phyloP scores from a whole-genome alignment of 2,329 filamentous ascomycete genomes.

The Acrocalymma vagum region DNA sequence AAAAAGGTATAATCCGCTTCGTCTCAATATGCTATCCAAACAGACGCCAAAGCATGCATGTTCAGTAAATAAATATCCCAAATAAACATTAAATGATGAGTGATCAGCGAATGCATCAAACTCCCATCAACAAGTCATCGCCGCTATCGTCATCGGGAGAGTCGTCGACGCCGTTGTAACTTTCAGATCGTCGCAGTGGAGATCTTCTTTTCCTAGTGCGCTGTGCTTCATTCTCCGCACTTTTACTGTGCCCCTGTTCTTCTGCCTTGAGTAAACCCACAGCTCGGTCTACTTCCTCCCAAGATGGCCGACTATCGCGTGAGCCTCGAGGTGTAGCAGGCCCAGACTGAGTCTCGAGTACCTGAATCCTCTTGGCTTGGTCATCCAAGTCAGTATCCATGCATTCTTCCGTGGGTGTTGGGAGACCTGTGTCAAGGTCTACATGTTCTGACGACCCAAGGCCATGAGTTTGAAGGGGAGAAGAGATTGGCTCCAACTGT shows the following conservation, averaged over 20 bases:
- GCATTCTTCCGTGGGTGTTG: constrained; percentile 20
- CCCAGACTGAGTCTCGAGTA: constrained; percentile 52
- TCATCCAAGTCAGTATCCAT: constrained; percentile 24
- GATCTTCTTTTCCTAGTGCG: constrained; percentile 34
- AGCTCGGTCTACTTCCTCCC: constrained; percentile 47
- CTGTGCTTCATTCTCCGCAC: constrained; percentile 14
- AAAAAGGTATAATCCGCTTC: constrained; percentile 4
- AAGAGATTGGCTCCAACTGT: constrained; percentile 12
- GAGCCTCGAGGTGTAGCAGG: constrained; percentile 54
- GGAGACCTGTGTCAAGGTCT: constrained; percentile 11
- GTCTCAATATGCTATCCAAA: constrained; percentile 8
- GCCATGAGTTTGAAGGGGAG: constrained; percentile 23
- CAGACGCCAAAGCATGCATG: constrained; percentile 6
- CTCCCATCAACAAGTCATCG: constrained; percentile 14
- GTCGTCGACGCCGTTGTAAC: constrained; percentile 30
- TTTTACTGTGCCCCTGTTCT: constrained; percentile 23
- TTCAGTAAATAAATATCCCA: constrained; percentile 7
- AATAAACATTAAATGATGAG: constrained; percentile 2
- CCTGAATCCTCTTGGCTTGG: constrained; percentile 36
- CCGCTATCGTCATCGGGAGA: constrained; percentile 17
- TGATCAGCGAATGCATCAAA: constrained; percentile 5
- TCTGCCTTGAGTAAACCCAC: constrained; percentile 42
- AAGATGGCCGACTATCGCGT: constrained; percentile 46
- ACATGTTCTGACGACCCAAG: constrained; percentile 12
- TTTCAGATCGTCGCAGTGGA: constrained; percentile 41